Conservation (phyloP, 2,329 filamentous ascomycete genomes). For the Fusarium pseudograminearum region DNA sequence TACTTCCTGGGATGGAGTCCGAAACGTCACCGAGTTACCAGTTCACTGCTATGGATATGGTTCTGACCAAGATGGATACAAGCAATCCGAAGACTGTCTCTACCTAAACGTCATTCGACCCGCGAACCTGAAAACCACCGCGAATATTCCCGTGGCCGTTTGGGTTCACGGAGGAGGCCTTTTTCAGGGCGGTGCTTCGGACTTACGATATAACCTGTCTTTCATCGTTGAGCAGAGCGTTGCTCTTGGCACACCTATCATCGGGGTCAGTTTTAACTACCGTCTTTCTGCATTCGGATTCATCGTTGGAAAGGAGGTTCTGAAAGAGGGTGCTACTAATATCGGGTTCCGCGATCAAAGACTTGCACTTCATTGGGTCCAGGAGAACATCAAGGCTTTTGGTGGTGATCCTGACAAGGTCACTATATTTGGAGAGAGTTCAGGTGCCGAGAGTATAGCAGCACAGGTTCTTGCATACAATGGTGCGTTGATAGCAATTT, state of each 20-base stretch:
- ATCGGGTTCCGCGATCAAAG: slow-evolving; percentile 62
- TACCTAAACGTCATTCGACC: slow-evolving; percentile 72
- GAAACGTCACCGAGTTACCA: slow-evolving; percentile 59
- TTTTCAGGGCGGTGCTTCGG: slow-evolving; percentile 51
- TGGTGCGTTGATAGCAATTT: slow-evolving; percentile 45
- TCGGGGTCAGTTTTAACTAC: slow-evolving; percentile 64
- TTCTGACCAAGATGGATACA: slow-evolving; percentile 41
- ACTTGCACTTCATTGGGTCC: slow-evolving; percentile 61
- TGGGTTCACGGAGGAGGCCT: slow-evolving; percentile 66
- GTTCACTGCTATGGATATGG: slow-evolving; percentile 65
- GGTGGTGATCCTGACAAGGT: slow-evolving; percentile 60
- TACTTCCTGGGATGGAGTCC: slow-evolving; percentile 55
- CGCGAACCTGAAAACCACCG: slow-evolving; percentile 54
- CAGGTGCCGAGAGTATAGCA: slow-evolving; percentile 53
- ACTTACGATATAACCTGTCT: slow-evolving; percentile 70
- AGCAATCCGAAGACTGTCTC: slow-evolving; percentile 67
- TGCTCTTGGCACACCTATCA: slow-evolving; percentile 59
- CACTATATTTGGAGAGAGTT: slow-evolving; percentile 65
- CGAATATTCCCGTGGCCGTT: slow-evolving; percentile 65
- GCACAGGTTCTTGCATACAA: slow-evolving; percentile 41
- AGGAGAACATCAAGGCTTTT: slow-evolving; percentile 60
- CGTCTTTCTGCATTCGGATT: slow-evolving; percentile 62
- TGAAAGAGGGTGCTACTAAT: slow-evolving; percentile 59
- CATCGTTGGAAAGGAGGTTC: slow-evolving; percentile 56
- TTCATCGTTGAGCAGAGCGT: slow-evolving; percentile 65